Evolutionary conservation across 371 early-diverging fungal genomes (phyloP), one percentile per base, ranked within the genome.

Genomic region (Mortierella sp.): DNA sequence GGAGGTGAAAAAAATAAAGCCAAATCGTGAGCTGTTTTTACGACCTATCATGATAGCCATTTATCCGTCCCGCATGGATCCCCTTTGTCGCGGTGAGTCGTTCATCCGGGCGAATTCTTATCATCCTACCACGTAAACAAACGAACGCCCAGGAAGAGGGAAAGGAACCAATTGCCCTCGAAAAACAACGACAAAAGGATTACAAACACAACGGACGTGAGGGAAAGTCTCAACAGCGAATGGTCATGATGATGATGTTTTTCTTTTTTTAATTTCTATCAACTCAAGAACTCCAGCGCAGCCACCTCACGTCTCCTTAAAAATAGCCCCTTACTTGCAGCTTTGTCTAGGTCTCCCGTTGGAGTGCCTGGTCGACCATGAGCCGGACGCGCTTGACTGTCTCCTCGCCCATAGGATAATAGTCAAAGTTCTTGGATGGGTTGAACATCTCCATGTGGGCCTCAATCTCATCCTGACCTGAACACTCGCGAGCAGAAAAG

Each of bases 401-500:
- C 70, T 90, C 90, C 16, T 82, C 87, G 0, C 91, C 91, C 59
- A 92, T 78, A n/a, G 82, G 79, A 79, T 92, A 91, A 67, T 91
- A 91, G 46, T 89, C 85, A 53, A 81, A 88, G 46, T 90, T 90
- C 71, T 90, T 90, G 55, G 59, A 53, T 0, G 93, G 89, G 55
- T 91, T 88, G 70, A 92, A 92, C 88, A 92, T 92, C 73, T 89
- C 89, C 43, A 88, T 91, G 53, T 92, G 93, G 0, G 93, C 93
- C 50, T 84, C 84, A 48, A 92, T 86, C 71, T 85, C 85, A 40
- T 85, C 88, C 46, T 85, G 79, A 6, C 86, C 86, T 5, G 86
- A 85, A 69, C 86, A 85, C 54, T 69, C 43, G 19, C 86, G 71
- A 3, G 79, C 46, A n/a, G 86, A 85, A 26, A 85, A 85, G 14